Percentiles rank a stretch among this genome's conserved stretches.
These are phyloP conservation scores for Hypericum androsaemum DNA, from an alignment of 345 rosid species.

Conservation along the genomic window DNA sequence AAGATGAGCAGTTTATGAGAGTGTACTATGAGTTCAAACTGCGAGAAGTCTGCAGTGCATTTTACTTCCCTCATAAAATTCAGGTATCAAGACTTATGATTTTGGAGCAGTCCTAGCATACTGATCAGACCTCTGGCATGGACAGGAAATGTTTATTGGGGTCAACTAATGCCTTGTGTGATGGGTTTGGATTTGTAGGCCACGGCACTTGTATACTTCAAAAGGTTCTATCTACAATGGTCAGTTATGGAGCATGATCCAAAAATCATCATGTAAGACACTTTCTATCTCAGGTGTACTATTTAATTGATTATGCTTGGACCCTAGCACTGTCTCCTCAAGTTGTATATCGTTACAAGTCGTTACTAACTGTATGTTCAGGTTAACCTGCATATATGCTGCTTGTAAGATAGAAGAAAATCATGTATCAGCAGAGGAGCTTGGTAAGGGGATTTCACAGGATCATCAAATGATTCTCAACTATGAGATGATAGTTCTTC, in stretches of 20 bases:
- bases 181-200: conserved; percentile 45
- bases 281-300: conserved; percentile 6
- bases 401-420: conserved; percentile 98
- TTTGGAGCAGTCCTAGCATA: neutral
- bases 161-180: conserved; percentile 8
- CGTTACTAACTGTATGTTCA: conserved; percentile 21
- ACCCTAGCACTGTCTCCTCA: no score
- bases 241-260: conserved; percentile 99
- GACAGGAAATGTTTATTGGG: neutral
- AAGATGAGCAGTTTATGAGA: conserved; percentile 87
- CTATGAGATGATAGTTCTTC: conserved; percentile 93
- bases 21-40: conserved; percentile 82
- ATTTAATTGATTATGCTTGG: neutral
- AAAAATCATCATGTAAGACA: conserved; percentile 74
- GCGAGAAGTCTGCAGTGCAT: conserved; percentile 93
- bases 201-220: conserved; percentile 87
- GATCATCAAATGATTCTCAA: conserved; percentile 97
- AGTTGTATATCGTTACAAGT: no score
- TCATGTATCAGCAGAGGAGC: conserved; percentile 99
- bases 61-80: conserved; percentile 89
- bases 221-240: conserved; percentile 95
- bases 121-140: neutral
- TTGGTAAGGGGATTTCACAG: conserved; percentile 94
- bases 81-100: conserved; percentile 36
- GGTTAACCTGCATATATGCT: conserved; percentile 93